These are phyloP conservation scores for Fusarium sp. DNA, from an alignment of 2,329 filamentous ascomycete species.

Conservation along the genomic window DNA sequence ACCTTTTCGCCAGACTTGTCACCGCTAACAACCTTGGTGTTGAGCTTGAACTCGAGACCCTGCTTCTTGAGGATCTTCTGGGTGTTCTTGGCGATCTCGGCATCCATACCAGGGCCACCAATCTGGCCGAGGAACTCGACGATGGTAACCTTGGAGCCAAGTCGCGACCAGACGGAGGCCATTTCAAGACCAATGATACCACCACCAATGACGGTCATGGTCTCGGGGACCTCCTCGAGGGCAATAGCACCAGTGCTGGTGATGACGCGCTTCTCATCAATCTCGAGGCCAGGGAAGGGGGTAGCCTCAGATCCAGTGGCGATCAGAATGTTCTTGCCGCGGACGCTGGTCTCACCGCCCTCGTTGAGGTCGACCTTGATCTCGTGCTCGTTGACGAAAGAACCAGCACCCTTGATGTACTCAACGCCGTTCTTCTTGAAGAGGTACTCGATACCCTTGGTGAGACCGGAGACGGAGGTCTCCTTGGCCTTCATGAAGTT, in stretches of 20 bases:
- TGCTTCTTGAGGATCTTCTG: constrained; percentile 97
- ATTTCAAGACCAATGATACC: constrained; percentile 99
- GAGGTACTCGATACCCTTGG: constrained; percentile 97
- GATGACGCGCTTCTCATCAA: constrained; percentile 97
- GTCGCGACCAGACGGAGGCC: constrained; percentile 95
- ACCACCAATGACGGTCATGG: constrained; percentile 96
- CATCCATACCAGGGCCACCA: constrained; percentile 96
- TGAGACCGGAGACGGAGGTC: constrained; percentile 85
- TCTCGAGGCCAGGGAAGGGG: constrained; percentile 93
- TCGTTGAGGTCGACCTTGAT: constrained; percentile 91
- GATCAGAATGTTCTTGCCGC: constrained; percentile 97
- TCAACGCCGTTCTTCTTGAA: constrained; percentile 99
- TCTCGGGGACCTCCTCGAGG: constrained; percentile 90
- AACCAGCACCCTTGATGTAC: constrained; percentile 93
- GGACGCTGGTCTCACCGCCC: constrained; percentile 87
- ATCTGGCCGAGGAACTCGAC: constrained; percentile 97
- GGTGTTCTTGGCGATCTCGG: constrained; percentile 87
- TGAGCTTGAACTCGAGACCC: constrained; percentile 97
- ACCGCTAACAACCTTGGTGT: constrained; percentile 92
- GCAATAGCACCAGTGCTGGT: constrained; percentile 95
- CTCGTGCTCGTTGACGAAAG: constrained; percentile 89
- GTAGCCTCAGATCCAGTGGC: constrained; percentile 96
- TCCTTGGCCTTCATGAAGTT: constrained; percentile 99
- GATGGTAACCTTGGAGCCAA: constrained; percentile 94
- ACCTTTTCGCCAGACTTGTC: constrained; percentile 82